Percentiles rank a stretch among this genome's conserved stretches.
phyloP scores from a whole-genome alignment of 495 filamentous ascomycete genomes.

The Aspergillus carlsbadensis region DNA sequence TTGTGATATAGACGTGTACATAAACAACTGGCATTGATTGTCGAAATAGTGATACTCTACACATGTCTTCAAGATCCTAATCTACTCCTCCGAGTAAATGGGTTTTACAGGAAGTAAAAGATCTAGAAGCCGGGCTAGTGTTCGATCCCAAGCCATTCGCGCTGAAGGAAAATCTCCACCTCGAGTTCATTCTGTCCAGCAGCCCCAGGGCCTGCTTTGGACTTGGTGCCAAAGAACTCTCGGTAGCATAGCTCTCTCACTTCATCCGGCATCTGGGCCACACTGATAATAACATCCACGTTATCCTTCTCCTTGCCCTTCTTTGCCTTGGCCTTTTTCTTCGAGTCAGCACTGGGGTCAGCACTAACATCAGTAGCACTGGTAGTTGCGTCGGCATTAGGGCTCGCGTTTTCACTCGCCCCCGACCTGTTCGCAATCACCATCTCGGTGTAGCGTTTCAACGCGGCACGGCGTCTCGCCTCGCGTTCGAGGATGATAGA shows the following conservation, averaged over 20 bases:
- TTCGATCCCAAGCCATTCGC: constrained; percentile 2
- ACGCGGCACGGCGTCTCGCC: constrained; percentile 24
- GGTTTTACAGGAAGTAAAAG: background rate
- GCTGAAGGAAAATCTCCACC: constrained; percentile 5
- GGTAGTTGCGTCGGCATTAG: background rate
- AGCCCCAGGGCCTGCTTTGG: background rate
- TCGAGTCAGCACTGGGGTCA: background rate
- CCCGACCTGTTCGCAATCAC: background rate
- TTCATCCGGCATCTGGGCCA: background rate
- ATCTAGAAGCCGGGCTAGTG: background rate
- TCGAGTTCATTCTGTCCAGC: background rate
- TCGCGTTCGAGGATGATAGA: constrained; percentile 29
- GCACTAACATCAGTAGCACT: background rate
- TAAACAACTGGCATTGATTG: background rate
- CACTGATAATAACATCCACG: background rate
- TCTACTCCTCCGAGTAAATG: background rate
- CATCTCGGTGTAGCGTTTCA: constrained; percentile 11
- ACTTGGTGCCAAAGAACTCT: constrained; percentile 4
- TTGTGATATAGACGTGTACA: background rate
- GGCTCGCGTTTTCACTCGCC: too few relatives aligned
- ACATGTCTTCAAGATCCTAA: background rate
- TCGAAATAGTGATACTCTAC: background rate
- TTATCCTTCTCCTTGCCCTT: constrained; percentile 4
- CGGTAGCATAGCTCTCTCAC: constrained; percentile 13
- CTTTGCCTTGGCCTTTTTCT: background rate